Base-by-base conservation (phyloP, 2,329 filamentous ascomycete species). In the Nemania sp. region DNA sequence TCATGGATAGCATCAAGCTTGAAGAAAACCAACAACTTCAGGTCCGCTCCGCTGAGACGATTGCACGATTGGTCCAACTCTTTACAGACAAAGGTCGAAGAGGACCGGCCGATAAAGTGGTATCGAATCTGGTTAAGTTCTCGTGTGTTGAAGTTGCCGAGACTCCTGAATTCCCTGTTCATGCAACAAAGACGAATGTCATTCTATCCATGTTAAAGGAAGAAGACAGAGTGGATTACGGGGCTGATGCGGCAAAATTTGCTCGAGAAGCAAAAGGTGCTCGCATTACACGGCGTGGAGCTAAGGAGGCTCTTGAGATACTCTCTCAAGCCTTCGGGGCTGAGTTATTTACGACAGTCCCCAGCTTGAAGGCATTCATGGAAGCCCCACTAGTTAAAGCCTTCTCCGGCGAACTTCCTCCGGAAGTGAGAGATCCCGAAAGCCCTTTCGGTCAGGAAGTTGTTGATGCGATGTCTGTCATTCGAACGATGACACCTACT, bases 1-100 rank as follows among this genome's bases (percentile, higher is more conserved):
- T 99, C 72, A 99, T 99, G 94, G 94, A 99, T 70, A 97, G 93
- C 66, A 83, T 99, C 67, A 99, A 97, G 73, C 86, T 86, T 31
- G 95, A 99, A 69, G 94, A 97, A 65, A 97, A 95, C 66, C 74
- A 88, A 23, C 90, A 94, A 61, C 78, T 99, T 1, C 94, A 99
- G 70, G 84, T 83, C 63, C 88, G 93, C 20, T 96, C 93, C 23
- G 90, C 92, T 2, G 84, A 83, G 12, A 92, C 91, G 3, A 89
- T 99, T 47, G 90, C 91, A 5, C 83, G 82, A 33, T 83, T 97
- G 17, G 87, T 99, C n/a, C 86, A 90, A 61, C 80, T 94, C 19
- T 94, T 97, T 65, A 91, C 91, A 3, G 82, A 85, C 36, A 84
- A 85, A 50, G 88, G 90, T 33, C 89, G 93, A 57, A 83, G 86